Percentiles rank a stretch among this genome's conserved stretches.
phyloP scores from a whole-genome alignment of 345 rosid genomes.

The Geranium brycei region DNA sequence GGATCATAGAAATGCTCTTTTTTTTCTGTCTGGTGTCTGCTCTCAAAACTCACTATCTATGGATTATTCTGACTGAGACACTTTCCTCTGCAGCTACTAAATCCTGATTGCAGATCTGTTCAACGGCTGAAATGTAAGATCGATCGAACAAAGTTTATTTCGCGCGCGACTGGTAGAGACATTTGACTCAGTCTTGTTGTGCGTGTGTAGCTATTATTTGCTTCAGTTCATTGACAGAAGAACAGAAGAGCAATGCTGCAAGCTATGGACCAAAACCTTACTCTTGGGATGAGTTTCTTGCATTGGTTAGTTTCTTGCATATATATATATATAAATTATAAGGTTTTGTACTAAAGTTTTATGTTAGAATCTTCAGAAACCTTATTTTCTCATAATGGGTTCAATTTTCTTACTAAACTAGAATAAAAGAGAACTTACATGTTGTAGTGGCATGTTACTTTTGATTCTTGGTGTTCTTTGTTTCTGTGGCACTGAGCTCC shows the following conservation, averaged over 20 bases:
- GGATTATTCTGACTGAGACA: background rate
- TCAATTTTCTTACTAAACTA: too few species aligned
- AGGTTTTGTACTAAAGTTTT: too few species aligned
- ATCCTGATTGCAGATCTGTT: slow-evolving; percentile 40
- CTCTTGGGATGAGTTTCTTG: slow-evolving; percentile 71
- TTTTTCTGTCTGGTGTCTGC: background rate
- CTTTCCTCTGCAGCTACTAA: slow-evolving; percentile 39
- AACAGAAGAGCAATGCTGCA: slow-evolving; percentile 38
- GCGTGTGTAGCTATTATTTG: slow-evolving; percentile 57
- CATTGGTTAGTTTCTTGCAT: slow-evolving; percentile 35
- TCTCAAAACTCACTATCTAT: background rate
- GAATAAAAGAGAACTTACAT: too few species aligned
- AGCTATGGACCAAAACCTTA: slow-evolving; percentile 39
- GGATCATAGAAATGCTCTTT: slow-evolving; percentile 1
- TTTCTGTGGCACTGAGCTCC: background rate
- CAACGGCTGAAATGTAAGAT: slow-evolving; percentile 49
- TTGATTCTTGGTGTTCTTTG: background rate
- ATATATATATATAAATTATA: too few species aligned
- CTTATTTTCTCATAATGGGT: too few species aligned
- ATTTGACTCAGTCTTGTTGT: slow-evolving; percentile 5
- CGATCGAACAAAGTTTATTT: background rate
- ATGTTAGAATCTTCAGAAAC: too few species aligned
- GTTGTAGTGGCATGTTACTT: background rate
- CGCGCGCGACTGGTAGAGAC: background rate
- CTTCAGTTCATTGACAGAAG: slow-evolving; percentile 48